Evolutionary conservation across 352 stramenopile genomes (phyloP), one percentile per base, ranked within the genome.

Genomic region (Globisporangium alternatum): DNA sequence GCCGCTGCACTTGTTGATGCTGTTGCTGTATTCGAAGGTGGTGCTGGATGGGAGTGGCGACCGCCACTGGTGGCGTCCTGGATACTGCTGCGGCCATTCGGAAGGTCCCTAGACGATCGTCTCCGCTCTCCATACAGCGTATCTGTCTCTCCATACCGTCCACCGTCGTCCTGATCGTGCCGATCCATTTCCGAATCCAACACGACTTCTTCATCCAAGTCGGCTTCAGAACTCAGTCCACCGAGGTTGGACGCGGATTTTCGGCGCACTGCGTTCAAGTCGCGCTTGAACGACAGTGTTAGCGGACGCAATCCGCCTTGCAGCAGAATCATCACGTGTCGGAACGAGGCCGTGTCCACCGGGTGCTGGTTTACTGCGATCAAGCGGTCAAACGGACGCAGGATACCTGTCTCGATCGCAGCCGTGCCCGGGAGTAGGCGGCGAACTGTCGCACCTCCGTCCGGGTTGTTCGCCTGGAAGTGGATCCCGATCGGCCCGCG

Each of bases 341-440:
- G 83, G 63, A 95, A 95, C 44, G 84, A 81, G 3, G 86, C 86
- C 41, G 67, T 68, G 47, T 83, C 73, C 8, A 95, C 84, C 0
- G 72, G 65, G 56, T 86, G 78, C 53, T 89, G 77, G 69, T 95
- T 95, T 35, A 95, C 84, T 22, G 81, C 79, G n/a, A 95, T 72
- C 8, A 95, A 59, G 17, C 80, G 78, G 65, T 91, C 83, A 61
- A 78, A 89, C 28, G 80, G 74, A 53, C 87, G 70, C 19, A 95
- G 60, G 28, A 80, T 60, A 3, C 69, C 66, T 5, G 70, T 84
- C 1, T 75, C 64, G 0, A 75, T 75, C 31, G 86, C 86, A 15
- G 75, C 76, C 65, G 86, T 93, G 6, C 80, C 78, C 10, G 76
- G 73, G 8, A 93, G 62, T 4, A 93, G 60, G 22, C 71, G 78